Percentiles rank a stretch among this genome's conserved stretches.
phyloP scores from a whole-genome alignment of 2,329 filamentous ascomycete genomes.

The Monilinia polystroma region DNA sequence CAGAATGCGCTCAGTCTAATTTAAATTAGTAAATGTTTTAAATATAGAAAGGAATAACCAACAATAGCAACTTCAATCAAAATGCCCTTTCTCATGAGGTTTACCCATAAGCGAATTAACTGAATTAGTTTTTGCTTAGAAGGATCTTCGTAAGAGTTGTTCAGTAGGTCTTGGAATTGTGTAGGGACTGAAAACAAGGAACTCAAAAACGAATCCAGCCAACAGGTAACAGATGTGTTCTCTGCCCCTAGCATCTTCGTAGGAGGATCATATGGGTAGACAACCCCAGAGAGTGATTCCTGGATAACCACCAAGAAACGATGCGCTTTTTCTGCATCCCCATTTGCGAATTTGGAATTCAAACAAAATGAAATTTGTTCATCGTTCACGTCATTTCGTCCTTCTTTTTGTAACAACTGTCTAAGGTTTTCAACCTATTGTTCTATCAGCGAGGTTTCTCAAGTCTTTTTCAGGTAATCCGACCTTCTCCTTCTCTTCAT shows the following conservation, averaged over 20 bases:
- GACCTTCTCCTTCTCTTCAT: conserved; percentile 51
- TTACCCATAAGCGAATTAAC: conserved; percentile 85
- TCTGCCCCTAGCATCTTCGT: conserved; percentile 78
- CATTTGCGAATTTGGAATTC: conserved; percentile 60
- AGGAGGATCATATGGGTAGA: conserved; percentile 71
- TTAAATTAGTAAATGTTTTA: conserved; percentile 26
- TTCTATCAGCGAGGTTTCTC: conserved; percentile 21
- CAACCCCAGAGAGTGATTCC: conserved; percentile 75
- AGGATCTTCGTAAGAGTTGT: conserved; percentile 68
- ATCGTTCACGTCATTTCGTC: conserved; percentile 56
- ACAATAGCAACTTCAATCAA: conserved; percentile 85
- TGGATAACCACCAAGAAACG: conserved; percentile 76
- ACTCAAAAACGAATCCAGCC: conserved; percentile 85
- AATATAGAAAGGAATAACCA: conserved; percentile 37
- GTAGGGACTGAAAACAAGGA: conserved; percentile 89
- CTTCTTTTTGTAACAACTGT: conserved; percentile 51
- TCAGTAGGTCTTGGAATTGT: conserved; percentile 90
- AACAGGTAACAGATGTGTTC: conserved; percentile 90
- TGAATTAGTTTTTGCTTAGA: conserved; percentile 70
- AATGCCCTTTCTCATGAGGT: conserved; percentile 80
- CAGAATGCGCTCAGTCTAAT: conserved; percentile 77
- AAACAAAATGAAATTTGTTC: conserved; percentile 64
- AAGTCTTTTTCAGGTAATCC: background rate
- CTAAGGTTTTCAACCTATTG: conserved; percentile 52
- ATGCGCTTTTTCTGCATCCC: conserved; percentile 71